Conservation (phyloP, 2,329 filamentous ascomycete genomes). For the Colletotrichum gloeosporioides region DNA sequence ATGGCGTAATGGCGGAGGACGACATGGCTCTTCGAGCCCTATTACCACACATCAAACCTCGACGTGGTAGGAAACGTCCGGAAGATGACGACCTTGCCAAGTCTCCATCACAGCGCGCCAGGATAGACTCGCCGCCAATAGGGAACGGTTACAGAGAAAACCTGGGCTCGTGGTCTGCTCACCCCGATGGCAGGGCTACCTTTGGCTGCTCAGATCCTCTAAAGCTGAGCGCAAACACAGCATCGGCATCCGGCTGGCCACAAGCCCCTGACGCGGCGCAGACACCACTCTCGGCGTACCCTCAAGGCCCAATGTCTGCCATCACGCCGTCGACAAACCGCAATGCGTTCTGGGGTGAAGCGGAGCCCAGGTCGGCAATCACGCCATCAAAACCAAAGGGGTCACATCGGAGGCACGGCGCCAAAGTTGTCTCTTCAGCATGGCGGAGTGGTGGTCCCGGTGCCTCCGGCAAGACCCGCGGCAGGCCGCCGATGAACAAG, state of each 20-base stretch:
- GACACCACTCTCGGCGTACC: conserved; percentile 72
- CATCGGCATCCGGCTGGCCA: conserved; percentile 44
- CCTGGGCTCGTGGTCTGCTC: conserved; percentile 55
- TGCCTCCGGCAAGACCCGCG: conserved; percentile 71
- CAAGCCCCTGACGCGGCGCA: conserved; percentile 57
- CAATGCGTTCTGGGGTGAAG: conserved; percentile 58
- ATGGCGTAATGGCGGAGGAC: conserved; percentile 85
- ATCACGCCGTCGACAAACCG: conserved; percentile 68
- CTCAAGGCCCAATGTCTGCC: conserved; percentile 66
- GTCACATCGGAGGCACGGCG: conserved; percentile 71
- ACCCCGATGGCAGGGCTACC: conserved; percentile 43
- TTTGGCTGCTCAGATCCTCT: conserved; percentile 39
- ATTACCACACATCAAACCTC: conserved; percentile 75
- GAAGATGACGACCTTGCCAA: conserved; percentile 62
- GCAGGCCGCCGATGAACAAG: conserved; percentile 76
- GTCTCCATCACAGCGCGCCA: conserved; percentile 62
- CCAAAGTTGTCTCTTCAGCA: conserved; percentile 85
- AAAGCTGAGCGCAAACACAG: conserved; percentile 39
- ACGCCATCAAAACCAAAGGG: conserved; percentile 66
- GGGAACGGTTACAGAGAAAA: conserved; percentile 28
- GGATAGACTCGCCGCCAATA: conserved; percentile 32
- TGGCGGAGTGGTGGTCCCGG: conserved; percentile 75
- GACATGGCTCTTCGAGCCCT: conserved; percentile 87
- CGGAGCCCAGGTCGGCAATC: conserved; percentile 76
- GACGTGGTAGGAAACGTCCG: conserved; percentile 65